Evolutionary conservation across 1,284 basidiomycete genomes (phyloP), one percentile per base, ranked within the genome.

Genomic region (Peniophora sp.): DNA sequence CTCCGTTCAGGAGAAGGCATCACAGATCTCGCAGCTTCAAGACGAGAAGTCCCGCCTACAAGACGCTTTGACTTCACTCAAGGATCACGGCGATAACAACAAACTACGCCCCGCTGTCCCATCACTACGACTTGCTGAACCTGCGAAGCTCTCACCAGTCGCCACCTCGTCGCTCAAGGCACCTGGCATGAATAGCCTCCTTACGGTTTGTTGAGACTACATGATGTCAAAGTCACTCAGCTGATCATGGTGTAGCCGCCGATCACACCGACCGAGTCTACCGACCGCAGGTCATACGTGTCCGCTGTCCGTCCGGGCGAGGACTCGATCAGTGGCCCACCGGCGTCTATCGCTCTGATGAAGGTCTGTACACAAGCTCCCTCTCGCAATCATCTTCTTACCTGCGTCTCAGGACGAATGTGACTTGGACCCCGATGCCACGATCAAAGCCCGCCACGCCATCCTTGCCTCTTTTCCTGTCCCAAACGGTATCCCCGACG

Each of bases 1-100:
- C 22, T 79, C 80, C 0, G 67, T 88, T 52, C 73, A 75, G 27
- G 74, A 83, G 58, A 87, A 87, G 64, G 68, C 74, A 2, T 64
- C 68, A 15, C 62, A 68, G 8, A 77, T 88, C 51, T 69, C 74
- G 32, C 65, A 61, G 3, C 63, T 85, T 32, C 71, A 77, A 52
- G 65, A 69, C 51, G 72, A 78, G 56, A 61, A 66, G 43, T 56
- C 55, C 22, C 57, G 57, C 11, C 57, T 63, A 39, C 62, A 63
- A 57, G 58, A 52, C 48, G 61, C 58, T 24, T 49, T 66, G 20
- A 55, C 56, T 14, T 6, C 15, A n/a, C 20, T n/a, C n/a, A 6
- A 52, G 22, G 32, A 48, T 44, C 32, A 14, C 41, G 24, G 9
- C 43, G 6, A 41, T 45, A 22, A 36, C 22, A 18, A 48, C 27